Base-by-base conservation (phyloP, 2,329 filamentous ascomycete species). In the Corniculantispora saksenae region DNA sequence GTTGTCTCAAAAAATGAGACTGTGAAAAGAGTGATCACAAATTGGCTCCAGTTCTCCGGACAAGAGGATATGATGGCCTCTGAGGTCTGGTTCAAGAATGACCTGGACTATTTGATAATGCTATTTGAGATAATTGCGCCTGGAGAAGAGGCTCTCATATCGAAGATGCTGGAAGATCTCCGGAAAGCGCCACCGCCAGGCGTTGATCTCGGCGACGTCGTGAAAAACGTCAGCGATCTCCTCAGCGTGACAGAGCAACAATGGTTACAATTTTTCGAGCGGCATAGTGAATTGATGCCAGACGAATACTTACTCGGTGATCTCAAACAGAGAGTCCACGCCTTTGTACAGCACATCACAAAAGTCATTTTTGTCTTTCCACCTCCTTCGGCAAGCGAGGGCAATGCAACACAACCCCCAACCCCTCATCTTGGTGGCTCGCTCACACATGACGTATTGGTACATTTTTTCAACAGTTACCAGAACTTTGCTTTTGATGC, bases 301-400 rank as follows among this genome's bases (percentile, higher is more conserved):
- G 35, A 32, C 17, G 35, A 51, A 13, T 63, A 63, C 15, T 29
- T 63, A 13, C 35, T 63, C 3, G 61, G 61, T 7, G 32, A 63
- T 40, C 51, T 63, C 1, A 55, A 57, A 15, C 25, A 32, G 13
- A 53, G 61, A 17, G 61, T 63, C n/a, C 61, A 63, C 25, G 19
- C 61, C 5, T 57, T 63, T 25, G 61, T 63, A 17, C 61, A 63
- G 45, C 53, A 63, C 23, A 32, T 57, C 6, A 57, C 54, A 19
- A 63, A 57, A 27, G 53, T 63, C 25, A 27, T 63, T 21, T 63
- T 63, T 40, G 45, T 45, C 4, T 63, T 45, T n/a, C 61, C 61
- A 32, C 32, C 32, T 32, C 32, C 32, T 5, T 32, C 32, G 5
- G 32, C 6, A 5, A 32, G 32, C 32, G 32, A 32, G 32, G 32